These are phyloP conservation scores for Jacaranda copaia DNA, from an alignment of 257 asterid genomes.

Conservation along the genomic window DNA sequence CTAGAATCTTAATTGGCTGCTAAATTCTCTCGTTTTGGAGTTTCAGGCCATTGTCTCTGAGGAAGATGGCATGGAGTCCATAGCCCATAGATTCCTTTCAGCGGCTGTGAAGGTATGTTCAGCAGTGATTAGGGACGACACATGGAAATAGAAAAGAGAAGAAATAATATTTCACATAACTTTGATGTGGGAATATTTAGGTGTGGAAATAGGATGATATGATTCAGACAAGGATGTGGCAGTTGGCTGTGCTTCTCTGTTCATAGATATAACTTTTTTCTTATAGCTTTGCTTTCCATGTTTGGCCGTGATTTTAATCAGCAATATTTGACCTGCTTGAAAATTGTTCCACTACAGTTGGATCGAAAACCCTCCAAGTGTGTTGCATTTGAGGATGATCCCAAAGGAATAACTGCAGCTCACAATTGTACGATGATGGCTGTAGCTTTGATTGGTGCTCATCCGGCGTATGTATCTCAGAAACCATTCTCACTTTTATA, in stretches of 20 bases:
- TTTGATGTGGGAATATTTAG: not conserved
- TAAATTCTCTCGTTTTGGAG: constrained; percentile 38
- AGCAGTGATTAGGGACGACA: not conserved
- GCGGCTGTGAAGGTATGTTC: constrained; percentile 86
- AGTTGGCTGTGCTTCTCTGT: not conserved
- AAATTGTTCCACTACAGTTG: constrained; percentile 56
- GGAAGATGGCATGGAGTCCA: constrained; percentile 98
- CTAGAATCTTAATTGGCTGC: constrained; percentile 7
- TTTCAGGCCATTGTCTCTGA: constrained; percentile 86
- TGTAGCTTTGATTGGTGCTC: constrained; percentile 90
- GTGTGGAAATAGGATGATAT: constrained; percentile 16
- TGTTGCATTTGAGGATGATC: constrained; percentile 94
- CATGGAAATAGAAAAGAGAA: not conserved
- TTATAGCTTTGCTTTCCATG: not conserved
- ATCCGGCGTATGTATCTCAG: constrained; percentile 79
- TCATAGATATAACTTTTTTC: not conserved
- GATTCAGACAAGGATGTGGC: not conserved
- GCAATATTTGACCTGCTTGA: constrained; percentile 12
- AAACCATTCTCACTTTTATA: not conserved
- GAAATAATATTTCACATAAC: not conserved
- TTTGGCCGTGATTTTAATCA: not conserved
- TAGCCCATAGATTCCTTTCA: constrained; percentile 96
- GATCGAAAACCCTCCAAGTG: constrained; percentile 96
- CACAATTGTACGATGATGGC: constrained; percentile 99
- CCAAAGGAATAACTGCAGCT: constrained; percentile 93